These are phyloP conservation scores for Trifolium pratense DNA, from an alignment of 306 rosid genomes.

Conservation along the genomic window DNA sequence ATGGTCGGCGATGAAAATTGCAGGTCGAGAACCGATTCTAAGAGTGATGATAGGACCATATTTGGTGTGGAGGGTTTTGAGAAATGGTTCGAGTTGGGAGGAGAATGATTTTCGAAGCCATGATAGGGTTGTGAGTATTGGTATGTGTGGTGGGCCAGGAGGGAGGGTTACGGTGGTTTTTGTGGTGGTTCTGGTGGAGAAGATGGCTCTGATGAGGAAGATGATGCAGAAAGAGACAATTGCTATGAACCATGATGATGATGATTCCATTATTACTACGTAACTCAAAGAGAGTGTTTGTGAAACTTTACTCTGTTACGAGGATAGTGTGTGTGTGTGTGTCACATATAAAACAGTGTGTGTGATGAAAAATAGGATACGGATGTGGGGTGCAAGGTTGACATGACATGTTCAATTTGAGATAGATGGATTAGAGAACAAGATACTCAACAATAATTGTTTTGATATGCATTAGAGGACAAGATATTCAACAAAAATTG, in stretches of 20 bases:
- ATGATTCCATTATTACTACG: slow-evolving; percentile 11
- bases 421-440: too few species aligned
- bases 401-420: too few species aligned
- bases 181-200: not conserved
- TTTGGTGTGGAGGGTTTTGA: slow-evolving; percentile 39
- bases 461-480: too few species aligned
- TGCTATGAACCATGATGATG: slow-evolving; percentile 2
- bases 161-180: not conserved
- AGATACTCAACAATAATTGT: too few species aligned
- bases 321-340: too few species aligned
- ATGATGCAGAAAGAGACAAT: not conserved
- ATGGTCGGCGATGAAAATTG: slow-evolving; percentile 47
- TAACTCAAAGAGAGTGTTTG: too few species aligned
- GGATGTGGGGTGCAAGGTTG: too few species aligned
- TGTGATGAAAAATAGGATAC: too few species aligned
- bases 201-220: not conserved
- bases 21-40: slow-evolving; percentile 24
- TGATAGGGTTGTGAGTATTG: slow-evolving; percentile 31
- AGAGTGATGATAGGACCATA: slow-evolving; percentile 52
- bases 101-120: slow-evolving; percentile 31
- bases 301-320: too few species aligned
- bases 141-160: slow-evolving; percentile 40
- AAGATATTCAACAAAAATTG: too few species aligned
- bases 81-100: slow-evolving; percentile 13
- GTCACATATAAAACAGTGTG: too few species aligned